These are phyloP conservation scores for Aspergillus transmontanensis DNA, from an alignment of 2,329 filamentous ascomycete species.

Conservation along the genomic window DNA sequence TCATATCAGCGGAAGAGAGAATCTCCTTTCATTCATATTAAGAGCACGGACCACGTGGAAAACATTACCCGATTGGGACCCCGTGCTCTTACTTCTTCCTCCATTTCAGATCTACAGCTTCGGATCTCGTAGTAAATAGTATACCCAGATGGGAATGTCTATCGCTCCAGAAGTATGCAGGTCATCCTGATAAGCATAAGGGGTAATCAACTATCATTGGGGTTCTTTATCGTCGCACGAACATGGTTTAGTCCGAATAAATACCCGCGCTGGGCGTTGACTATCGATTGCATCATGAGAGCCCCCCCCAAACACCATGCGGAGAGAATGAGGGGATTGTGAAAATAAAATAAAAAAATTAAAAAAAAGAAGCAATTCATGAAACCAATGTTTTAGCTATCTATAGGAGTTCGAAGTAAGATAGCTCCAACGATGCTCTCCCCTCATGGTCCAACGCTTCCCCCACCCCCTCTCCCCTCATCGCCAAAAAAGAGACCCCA, in stretches of 20 bases:
- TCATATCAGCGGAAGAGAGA: background rate
- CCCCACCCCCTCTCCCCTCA: slow-evolving; percentile 13
- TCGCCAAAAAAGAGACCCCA: slow-evolving; percentile 8
- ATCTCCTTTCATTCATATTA: background rate
- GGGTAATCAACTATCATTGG: background rate
- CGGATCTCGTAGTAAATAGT: background rate
- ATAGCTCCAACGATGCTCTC: background rate
- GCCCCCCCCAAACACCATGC: background rate
- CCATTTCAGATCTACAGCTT: background rate
- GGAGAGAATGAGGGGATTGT: slow-evolving; percentile 3
- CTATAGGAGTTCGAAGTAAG: background rate
- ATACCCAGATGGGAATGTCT: background rate
- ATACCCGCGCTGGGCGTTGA: no score
- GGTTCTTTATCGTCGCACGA: background rate
- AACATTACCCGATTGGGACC: slow-evolving; percentile 20
- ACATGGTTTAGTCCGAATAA: background rate
- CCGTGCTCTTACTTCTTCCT: background rate
- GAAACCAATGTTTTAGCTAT: background rate
- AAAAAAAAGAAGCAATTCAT: background rate
- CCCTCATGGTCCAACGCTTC: slow-evolving; percentile 5
- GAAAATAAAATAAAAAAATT: no score
- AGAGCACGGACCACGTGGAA: slow-evolving; percentile 19
- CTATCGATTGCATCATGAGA: background rate
- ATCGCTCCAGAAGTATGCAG: background rate
- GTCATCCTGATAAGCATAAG: background rate